phyloP scores from a whole-genome alignment of 2,329 filamentous ascomycete genomes.

The Zymoseptoria crescenta region DNA sequence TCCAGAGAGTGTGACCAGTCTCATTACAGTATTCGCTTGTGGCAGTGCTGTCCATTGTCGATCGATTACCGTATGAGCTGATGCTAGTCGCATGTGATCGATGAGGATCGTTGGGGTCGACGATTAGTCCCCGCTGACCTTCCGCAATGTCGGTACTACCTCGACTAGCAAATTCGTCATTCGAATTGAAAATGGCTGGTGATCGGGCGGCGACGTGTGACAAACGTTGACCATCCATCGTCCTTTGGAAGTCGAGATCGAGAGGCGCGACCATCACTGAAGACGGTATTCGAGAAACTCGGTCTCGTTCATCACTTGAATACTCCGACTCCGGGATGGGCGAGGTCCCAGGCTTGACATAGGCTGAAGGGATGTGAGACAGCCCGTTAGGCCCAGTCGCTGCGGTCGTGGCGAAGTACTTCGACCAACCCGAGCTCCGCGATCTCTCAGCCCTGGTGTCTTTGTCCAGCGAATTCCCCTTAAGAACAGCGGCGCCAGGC shows the following conservation, averaged over 20 bases:
- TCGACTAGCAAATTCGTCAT: constrained; percentile 31
- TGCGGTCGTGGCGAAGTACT: constrained; percentile 30
- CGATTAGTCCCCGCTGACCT: constrained; percentile 26
- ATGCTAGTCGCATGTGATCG: constrained; percentile 20
- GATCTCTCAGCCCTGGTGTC: constrained; percentile 37
- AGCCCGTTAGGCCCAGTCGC: constrained; percentile 31
- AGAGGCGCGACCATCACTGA: constrained; percentile 65
- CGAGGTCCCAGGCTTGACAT: constrained; percentile 31
- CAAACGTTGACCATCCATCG: constrained; percentile 52
- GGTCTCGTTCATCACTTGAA: constrained; percentile 43
- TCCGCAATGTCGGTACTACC: constrained; percentile 18
- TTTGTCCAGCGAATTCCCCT: constrained; percentile 23
- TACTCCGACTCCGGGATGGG: constrained; percentile 46
- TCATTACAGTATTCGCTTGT: constrained; percentile 28
- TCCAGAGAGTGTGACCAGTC: constrained; percentile 26
- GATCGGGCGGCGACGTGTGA: constrained; percentile 62
- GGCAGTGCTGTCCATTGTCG: constrained; percentile 23
- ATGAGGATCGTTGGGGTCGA: constrained; percentile 19
- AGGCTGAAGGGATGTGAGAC: constrained; percentile 26
- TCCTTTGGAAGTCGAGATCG: constrained; percentile 45
- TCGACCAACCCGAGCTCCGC: constrained; percentile 48
- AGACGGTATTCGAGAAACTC: constrained; percentile 32
- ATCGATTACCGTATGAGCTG: constrained; percentile 22
- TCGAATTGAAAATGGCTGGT: constrained; percentile 58
- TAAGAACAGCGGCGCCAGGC: constrained; percentile 10